Percentiles rank a stretch among this genome's conserved stretches.
These are phyloP conservation scores for Trichoderma gracile DNA, from an alignment of 2,329 filamentous ascomycete species.

Conservation along the genomic window DNA sequence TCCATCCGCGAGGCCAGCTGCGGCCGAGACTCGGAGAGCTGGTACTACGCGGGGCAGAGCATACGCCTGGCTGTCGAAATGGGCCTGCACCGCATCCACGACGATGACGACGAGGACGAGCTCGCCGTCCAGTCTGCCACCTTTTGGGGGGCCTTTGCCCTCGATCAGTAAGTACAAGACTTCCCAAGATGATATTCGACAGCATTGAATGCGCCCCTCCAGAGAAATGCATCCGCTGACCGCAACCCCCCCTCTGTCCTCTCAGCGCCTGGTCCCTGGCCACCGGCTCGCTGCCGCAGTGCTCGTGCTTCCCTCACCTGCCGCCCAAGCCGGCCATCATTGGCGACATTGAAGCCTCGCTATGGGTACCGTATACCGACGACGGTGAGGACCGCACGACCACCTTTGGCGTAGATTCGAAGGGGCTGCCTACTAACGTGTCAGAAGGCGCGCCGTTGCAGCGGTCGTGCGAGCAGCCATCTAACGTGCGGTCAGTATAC, in stretches of 20 bases:
- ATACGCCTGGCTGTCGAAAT: conserved; percentile 72
- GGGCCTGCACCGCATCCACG: conserved; percentile 60
- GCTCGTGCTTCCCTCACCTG: conserved; percentile 57
- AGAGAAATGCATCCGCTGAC: no score
- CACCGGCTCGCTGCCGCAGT: conserved; percentile 62
- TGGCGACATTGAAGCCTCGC: conserved; percentile 58
- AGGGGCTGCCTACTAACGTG: conserved; percentile 8
- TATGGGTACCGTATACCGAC: conserved; percentile 61
- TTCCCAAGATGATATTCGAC: no score
- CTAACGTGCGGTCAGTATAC: conserved; percentile 67
- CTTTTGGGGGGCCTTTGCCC: conserved; percentile 63
- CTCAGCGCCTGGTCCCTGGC: conserved; percentile 64
- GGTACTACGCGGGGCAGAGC: conserved; percentile 71
- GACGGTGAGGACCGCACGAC: conserved; percentile 48
- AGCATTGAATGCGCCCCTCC: no score
- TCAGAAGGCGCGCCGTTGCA: conserved; percentile 52
- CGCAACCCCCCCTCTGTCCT: neutral
- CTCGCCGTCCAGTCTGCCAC: conserved; percentile 60
- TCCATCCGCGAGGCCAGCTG: conserved; percentile 72
- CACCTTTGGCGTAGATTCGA: neutral
- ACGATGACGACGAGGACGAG: conserved; percentile 54
- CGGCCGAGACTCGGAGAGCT: conserved; percentile 70
- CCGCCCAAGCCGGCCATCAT: conserved; percentile 63
- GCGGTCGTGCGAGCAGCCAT: conserved; percentile 60
- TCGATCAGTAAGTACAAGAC: conserved; percentile 58